phyloP scores from a whole-genome alignment of 2,329 filamentous ascomycete species.

The Ascochyta pisi region DNA sequence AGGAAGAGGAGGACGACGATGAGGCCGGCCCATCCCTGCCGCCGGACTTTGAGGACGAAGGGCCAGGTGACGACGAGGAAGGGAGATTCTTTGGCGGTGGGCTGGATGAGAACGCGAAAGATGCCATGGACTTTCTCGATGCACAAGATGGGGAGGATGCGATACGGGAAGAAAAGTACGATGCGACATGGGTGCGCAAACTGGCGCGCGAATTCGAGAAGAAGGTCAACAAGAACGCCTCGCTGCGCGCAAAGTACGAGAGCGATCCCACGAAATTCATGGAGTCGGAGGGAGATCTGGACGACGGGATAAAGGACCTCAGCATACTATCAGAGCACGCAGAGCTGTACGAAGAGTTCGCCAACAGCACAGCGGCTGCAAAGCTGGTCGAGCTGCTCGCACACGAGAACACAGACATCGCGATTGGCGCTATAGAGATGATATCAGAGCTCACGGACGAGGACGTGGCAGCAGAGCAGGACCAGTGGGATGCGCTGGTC shows the following conservation, averaged over 20 bases:
- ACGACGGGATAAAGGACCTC: conserved; percentile 80
- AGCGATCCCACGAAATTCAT: conserved; percentile 82
- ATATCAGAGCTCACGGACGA: conserved; percentile 92
- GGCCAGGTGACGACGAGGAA: conserved; percentile 74
- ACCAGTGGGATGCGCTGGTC: conserved; percentile 81
- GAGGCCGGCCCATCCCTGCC: conserved; percentile 62
- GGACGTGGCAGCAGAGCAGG: conserved; percentile 80
- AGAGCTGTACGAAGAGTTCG: conserved; percentile 81
- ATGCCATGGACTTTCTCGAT: conserved; percentile 89
- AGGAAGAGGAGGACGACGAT: conserved; percentile 55
- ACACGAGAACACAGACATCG: conserved; percentile 97
- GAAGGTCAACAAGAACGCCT: conserved; percentile 88
- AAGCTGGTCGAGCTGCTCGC: conserved; percentile 83
- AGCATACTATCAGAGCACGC: conserved; percentile 88
- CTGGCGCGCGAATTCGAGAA: conserved; percentile 86
- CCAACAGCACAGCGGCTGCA: conserved; percentile 72
- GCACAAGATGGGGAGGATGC: conserved; percentile 63
- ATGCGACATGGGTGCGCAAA: conserved; percentile 78
- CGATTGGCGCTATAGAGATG: conserved; percentile 88
- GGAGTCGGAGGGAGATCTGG: conserved; percentile 84
- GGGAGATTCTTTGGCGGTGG: conserved; percentile 96
- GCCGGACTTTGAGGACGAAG: conserved; percentile 63
- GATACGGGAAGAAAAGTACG: conserved; percentile 74
- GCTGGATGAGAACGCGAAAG: conserved; percentile 78
- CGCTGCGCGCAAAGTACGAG: conserved; percentile 85